phyloP scores from a whole-genome alignment of 75 land plant genomes.

The Sequoiadendron giganteum region DNA sequence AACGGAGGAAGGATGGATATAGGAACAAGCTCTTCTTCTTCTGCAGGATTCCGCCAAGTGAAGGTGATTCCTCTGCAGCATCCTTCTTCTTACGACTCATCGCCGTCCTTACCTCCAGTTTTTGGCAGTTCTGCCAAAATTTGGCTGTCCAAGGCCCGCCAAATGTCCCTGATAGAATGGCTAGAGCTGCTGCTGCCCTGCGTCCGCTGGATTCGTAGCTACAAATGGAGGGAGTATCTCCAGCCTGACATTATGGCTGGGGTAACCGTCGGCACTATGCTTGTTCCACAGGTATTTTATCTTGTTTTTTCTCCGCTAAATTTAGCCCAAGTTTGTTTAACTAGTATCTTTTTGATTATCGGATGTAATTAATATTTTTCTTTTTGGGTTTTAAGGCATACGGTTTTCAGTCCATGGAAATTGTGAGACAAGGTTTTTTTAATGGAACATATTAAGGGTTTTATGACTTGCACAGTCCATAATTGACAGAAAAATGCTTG shows the following conservation, averaged over 20 bases:
- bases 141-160: constrained; percentile 28
- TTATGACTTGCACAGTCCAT: background rate
- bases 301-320: background rate
- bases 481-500: background rate
- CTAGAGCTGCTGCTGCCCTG: constrained; percentile 66
- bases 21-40: background rate
- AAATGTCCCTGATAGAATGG: constrained; percentile 50
- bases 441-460: background rate
- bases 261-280: constrained; percentile 92
- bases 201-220: constrained; percentile 72
- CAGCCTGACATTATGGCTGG: constrained; percentile 86
- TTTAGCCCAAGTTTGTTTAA: background rate
- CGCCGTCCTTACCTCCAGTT: constrained; percentile 2
- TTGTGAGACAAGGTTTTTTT: background rate
- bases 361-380: too few relatives aligned
- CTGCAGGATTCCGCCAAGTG: constrained; percentile 26
- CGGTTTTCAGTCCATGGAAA: too few relatives aligned
- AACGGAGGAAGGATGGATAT: background rate
- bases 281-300: constrained; percentile 85
- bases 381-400: too few relatives aligned
- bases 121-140: background rate
- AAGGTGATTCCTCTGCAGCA: constrained; percentile 60
- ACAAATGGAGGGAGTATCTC: constrained; percentile 61
- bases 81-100: constrained; percentile 18
- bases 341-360: too few relatives aligned